Percentiles rank a stretch among this genome's conserved stretches.
phyloP scores from a whole-genome alignment of 352 stramenopile species.

The Pythium chondricola region DNA sequence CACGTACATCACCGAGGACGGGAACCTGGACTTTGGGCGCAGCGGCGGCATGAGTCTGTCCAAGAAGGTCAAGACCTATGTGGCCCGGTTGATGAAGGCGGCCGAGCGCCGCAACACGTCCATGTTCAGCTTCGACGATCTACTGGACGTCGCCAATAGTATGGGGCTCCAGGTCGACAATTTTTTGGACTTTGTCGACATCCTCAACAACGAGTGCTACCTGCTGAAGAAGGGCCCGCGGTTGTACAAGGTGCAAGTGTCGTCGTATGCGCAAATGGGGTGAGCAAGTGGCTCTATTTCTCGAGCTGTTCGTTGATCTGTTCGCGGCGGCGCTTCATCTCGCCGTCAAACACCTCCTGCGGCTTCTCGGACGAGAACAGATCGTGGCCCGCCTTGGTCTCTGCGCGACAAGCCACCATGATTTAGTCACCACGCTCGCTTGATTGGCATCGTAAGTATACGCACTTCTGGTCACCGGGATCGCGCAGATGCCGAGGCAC shows the following conservation, averaged over 20 bases:
- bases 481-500: conserved; percentile 63
- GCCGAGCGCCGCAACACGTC: conserved; percentile 25
- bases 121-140: conserved; percentile 48
- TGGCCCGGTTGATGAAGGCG: conserved; percentile 36
- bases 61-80: conserved; percentile 51
- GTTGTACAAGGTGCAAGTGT: conserved; percentile 48
- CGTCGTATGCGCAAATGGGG: conserved; percentile 24
- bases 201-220: conserved; percentile 55
- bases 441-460: neutral
- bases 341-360: conserved; percentile 68
- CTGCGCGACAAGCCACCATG: conserved; percentile 17
- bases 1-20: conserved; percentile 77
- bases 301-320: conserved; percentile 64
- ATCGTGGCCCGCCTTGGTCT: conserved; percentile 77
- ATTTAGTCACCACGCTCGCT: neutral
- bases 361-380: conserved; percentile 82
- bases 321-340: conserved; percentile 60
- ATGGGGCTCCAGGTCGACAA: conserved; percentile 42
- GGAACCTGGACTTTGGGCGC: conserved; percentile 65
- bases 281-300: conserved; percentile 25
- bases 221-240: conserved; percentile 55
- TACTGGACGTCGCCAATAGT: conserved; percentile 38
- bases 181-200: conserved; percentile 52
- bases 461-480: conserved; percentile 60
- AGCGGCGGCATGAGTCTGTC: conserved; percentile 30